These are phyloP conservation scores for Stylonectria norvegica DNA, from an alignment of 2,329 filamentous ascomycete species.

Conservation along the genomic window DNA sequence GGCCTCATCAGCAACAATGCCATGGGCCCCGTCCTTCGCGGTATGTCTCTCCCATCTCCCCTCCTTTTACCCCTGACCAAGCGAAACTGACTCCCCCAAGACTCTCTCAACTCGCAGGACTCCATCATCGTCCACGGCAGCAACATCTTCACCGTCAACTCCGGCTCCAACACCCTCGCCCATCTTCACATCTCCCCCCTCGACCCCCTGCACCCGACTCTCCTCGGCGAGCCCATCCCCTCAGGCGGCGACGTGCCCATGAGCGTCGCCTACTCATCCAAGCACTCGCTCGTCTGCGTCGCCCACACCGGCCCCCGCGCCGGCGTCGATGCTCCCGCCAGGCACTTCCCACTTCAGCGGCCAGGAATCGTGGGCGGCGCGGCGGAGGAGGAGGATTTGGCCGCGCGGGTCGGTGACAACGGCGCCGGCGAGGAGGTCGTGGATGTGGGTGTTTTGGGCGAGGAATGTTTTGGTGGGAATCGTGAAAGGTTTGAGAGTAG, in stretches of 20 bases:
- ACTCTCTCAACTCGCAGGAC: conserved; percentile 7
- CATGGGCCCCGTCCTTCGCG: neutral
- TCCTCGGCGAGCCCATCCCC: neutral
- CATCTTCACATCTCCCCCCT: conserved; percentile 2
- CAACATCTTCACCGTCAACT: conserved; percentile 9
- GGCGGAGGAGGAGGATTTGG: conserved; percentile 23
- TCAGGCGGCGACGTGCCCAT: conserved; percentile 5
- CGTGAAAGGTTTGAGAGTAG: conserved; percentile 16
- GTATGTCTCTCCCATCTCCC: neutral
- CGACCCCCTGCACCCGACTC: conserved; percentile 2
- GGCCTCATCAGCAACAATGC: conserved; percentile 1
- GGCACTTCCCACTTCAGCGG: conserved; percentile 26
- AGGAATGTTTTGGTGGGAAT: conserved; percentile 15
- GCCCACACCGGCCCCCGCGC: conserved; percentile 4
- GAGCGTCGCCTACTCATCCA: conserved; percentile 5
- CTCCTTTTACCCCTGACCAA: neutral
- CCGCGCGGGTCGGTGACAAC: conserved; percentile 19
- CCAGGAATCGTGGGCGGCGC: conserved; percentile 27
- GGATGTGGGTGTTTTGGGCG: conserved; percentile 17
- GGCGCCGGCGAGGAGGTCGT: conserved; percentile 24
- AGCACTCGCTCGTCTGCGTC: conserved; percentile 5
- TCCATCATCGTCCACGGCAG: conserved; percentile 3
- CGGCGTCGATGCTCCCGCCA: conserved; percentile 16
- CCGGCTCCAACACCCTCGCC: conserved; percentile 6
- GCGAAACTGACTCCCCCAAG: no score